Percentiles rank a stretch among this genome's conserved stretches.
Evolutionary conservation across 345 rosid genomes (phyloP).

Genomic region (Aurinia saxatilis): DNA sequence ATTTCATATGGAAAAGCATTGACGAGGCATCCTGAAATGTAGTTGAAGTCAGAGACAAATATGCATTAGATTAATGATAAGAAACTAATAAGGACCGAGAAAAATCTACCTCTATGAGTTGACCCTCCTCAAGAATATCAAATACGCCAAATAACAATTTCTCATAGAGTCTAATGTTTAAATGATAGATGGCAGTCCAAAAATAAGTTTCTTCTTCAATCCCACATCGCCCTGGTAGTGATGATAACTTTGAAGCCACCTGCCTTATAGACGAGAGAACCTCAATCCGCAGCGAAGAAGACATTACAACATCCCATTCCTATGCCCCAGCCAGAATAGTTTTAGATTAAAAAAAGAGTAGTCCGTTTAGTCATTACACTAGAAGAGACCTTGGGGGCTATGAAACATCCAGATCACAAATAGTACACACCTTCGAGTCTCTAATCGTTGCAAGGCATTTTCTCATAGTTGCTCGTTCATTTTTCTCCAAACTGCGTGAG

Average conservation of each 20-base stretch:
- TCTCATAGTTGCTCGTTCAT: conserved; percentile 46
- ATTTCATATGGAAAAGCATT: conserved; percentile 46
- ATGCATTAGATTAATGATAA: neutral
- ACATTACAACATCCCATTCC: conserved; percentile 74
- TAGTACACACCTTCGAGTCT: conserved; percentile 55
- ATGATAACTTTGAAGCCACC: conserved; percentile 50
- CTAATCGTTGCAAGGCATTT: conserved; percentile 62
- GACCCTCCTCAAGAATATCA: conserved; percentile 90
- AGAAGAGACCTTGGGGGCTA: neutral
- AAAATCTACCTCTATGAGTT: conserved; percentile 75
- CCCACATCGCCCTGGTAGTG: conserved; percentile 55
- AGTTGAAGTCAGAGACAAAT: conserved; percentile 6
- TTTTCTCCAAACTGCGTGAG: conserved; percentile 35
- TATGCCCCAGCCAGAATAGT: conserved; percentile 31
- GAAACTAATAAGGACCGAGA: conserved; percentile 9
- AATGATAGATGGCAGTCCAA: conserved; percentile 75
- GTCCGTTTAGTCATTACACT: conserved; percentile 3
- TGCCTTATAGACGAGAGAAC: conserved; percentile 63
- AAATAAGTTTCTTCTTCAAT: conserved; percentile 66
- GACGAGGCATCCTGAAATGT: conserved; percentile 64
- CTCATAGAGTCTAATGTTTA: conserved; percentile 75
- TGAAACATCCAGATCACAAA: conserved; percentile 16
- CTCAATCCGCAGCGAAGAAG: conserved; percentile 70
- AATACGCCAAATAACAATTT: conserved; percentile 65
- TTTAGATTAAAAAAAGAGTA: conserved; percentile 4